Base-by-base conservation (phyloP, 352 stramenopile species). In the Phytophthora agathidicida region DNA sequence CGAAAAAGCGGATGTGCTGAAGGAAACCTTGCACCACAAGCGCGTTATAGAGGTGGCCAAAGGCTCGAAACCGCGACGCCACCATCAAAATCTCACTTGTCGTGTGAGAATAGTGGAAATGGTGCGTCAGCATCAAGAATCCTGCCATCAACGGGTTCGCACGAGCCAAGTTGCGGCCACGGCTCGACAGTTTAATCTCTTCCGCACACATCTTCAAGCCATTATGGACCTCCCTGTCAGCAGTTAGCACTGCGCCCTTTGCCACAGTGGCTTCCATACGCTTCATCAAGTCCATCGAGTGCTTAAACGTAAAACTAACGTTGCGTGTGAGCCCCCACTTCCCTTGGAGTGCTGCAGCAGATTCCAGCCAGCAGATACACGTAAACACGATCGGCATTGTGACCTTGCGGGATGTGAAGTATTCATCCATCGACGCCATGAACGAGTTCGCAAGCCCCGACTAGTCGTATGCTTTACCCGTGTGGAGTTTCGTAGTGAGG, bases 1-100 rank as follows among this genome's bases (percentile, higher is more conserved):
- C 68, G 7, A 73, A 58, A 22, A 76, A 68, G 5, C 60, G 45
- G 8, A 73, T 73, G 17, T 16, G 22, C 2, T 58, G 22, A 0
- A 80, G 16, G n/a, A 73, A 51, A 1, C 43, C 11, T 50, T 60
- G 53, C n/a, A 59, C 33, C 10, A 60, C 28, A 0, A 81, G 53
- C 13, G 60, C 72, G 24, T 60, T 52, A 45, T 75, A 81, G 35
- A 81, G 28, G 26, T 80, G 58, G 2, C 62, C 49, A n/a, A 80
- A 74, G 6, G 54, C 48, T 22, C 57, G 52, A 27, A 75, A 60
- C 1, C 56, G 54, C 8, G 57, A 60, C n/a, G 66, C 65, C 37
- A 49, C 51, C 35, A 65, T 33, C 10, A 71, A 10, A 7, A 66
- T 30, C 22, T 73, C 66, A 35, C 32, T 52, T 16, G 32, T 51